These are phyloP conservation scores for Curvularia verruculosa DNA, from an alignment of 2,329 filamentous ascomycete species.

Conservation along the genomic window DNA sequence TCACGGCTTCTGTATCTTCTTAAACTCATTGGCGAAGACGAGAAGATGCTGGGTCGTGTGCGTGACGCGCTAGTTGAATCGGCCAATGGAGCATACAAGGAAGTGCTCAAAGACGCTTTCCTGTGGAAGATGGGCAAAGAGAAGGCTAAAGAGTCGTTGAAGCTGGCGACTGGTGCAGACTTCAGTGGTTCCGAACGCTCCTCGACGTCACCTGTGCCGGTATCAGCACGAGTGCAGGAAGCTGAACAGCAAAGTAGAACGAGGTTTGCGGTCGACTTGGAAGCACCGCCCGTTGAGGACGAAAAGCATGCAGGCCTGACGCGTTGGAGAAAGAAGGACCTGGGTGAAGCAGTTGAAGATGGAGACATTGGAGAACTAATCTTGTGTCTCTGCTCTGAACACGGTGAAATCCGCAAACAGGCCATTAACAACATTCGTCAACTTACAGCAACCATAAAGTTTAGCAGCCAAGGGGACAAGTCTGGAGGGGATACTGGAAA, in stretches of 20 bases:
- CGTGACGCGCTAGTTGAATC: constrained; percentile 39
- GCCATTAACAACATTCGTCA: constrained; percentile 73
- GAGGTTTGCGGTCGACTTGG: constrained; percentile 33
- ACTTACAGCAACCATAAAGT: constrained; percentile 59
- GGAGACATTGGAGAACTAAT: constrained; percentile 73
- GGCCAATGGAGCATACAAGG: constrained; percentile 37
- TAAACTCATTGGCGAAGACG: constrained; percentile 47
- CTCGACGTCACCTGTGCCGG: constrained; percentile 33
- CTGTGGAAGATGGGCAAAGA: constrained; percentile 49
- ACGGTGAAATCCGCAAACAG: constrained; percentile 78
- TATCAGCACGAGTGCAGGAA: constrained; percentile 21
- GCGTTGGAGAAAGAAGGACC: constrained; percentile 75
- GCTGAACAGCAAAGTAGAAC: constrained; percentile 20
- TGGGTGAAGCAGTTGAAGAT: constrained; percentile 80
- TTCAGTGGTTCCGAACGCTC: constrained; percentile 46
- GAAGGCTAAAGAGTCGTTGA: constrained; percentile 44
- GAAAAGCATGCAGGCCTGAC: constrained; percentile 56
- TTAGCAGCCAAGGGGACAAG: constrained; percentile 31
- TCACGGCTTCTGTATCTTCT: constrained; percentile 44
- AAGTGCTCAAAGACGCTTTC: constrained; percentile 44
- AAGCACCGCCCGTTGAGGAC: constrained; percentile 50
- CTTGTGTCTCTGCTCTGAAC: constrained; percentile 74
- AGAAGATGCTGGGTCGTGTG: constrained; percentile 31
- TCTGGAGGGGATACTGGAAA: constrained; percentile 13
- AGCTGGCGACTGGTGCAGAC: constrained; percentile 42